Percentiles rank a stretch among this genome's conserved stretches.
Evolutionary conservation across 1,284 basidiomycete genomes (phyloP).

Genomic region (Malassezia nana): DNA sequence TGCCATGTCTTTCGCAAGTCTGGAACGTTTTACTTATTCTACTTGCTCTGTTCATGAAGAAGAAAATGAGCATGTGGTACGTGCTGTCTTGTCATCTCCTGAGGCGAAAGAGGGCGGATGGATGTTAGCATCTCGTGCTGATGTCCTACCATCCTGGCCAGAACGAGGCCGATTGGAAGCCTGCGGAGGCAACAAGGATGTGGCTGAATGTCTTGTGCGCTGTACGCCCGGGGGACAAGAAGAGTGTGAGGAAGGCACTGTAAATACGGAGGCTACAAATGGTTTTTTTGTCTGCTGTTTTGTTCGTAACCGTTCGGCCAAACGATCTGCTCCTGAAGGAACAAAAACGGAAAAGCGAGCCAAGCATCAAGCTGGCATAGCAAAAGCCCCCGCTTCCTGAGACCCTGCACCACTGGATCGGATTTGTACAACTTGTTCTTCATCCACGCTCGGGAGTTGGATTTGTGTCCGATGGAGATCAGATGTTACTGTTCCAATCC

Average conservation of each 20-base stretch:
- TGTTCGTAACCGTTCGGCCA: constrained; percentile 5
- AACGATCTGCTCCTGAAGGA: not conserved
- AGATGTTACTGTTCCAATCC: constrained; percentile 11
- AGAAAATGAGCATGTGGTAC: constrained; percentile 80
- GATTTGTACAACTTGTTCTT: constrained; percentile 1
- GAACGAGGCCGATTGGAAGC: constrained; percentile 23
- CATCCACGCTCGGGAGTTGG: not conserved
- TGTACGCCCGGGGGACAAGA: constrained; percentile 24
- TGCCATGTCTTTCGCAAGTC: constrained; percentile 72
- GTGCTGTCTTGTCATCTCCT: constrained; percentile 43
- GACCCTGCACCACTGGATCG: constrained; percentile 4
- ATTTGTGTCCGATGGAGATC: not conserved
- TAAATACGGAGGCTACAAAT: constrained; percentile 27
- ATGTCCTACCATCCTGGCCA: constrained; percentile 34
- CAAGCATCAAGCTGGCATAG: not conserved
- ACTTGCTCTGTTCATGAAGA: constrained; percentile 83
- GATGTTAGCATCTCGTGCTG: constrained; percentile 22
- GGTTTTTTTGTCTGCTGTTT: constrained; percentile 42
- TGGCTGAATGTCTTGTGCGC: constrained; percentile 25
- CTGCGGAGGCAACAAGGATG: constrained; percentile 13
- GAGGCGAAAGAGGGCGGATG: constrained; percentile 27
- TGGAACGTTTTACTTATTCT: constrained; percentile 75
- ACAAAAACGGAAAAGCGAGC: not conserved
- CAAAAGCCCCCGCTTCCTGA: not conserved
- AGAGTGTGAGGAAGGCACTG: constrained; percentile 6